Base-by-base conservation (phyloP, 345 rosid genomes). In the Salix arbutifolia region DNA sequence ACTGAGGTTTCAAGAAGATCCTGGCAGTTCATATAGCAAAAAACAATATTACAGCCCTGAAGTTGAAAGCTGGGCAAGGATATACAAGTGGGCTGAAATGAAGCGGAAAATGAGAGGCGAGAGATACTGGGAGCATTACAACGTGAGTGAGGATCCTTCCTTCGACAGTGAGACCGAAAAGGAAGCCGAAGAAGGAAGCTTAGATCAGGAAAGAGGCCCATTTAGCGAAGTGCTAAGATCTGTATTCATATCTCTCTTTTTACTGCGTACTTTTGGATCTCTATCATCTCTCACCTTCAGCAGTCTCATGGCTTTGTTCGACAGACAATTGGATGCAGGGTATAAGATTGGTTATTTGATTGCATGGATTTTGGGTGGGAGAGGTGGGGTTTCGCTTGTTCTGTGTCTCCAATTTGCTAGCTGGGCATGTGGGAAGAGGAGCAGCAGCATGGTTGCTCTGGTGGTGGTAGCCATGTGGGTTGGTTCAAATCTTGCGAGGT, bases 371-470 rank as follows among this genome's bases (percentile, higher is more conserved):
- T 77, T 92, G 67, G 97, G 96, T 0, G 95, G 99, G 23, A 90
- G 89, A 76, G 89, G 92, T 0, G 97, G 97, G 18, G 79, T 92
- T 74, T 72, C 92, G 75, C 92, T 91, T 40, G 84, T 92, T 23
- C 61, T 95, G 58, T 92, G 94, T 84, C 86, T 95, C 62, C 85
- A 86, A 10, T 87, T 92, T 53, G 91, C 97, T 28, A 92, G 97
- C 71, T 92, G 99, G 97, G 88, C 84, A 17, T 91, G 92, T 13
- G 99, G 97, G 6, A 94, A 95, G 89, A 88, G 87, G 76, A 95
- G 96, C 86, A 92, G 97, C 85, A 85, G 92, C 44, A n/a, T 87
- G 4, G 92, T 92, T 72, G 89, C 79, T 79, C 82, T 90, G 64
- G 82, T 85, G 69, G 88, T 85, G 14, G 84, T 92, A 14, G 97